Conservation (phyloP, 441 rosid genomes). For the Populus hybrid region DNA sequence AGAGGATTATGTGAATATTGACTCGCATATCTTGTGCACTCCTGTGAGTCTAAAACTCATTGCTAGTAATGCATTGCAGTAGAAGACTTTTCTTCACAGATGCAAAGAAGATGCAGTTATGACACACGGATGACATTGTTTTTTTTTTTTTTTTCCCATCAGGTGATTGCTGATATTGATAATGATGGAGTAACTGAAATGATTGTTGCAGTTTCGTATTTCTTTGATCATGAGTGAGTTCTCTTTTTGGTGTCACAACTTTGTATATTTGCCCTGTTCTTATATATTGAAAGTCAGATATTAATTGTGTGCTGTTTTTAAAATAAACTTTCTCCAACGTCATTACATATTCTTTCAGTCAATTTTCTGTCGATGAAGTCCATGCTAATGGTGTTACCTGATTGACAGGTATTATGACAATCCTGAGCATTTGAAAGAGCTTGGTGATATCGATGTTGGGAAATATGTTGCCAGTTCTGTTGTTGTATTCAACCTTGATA, state of each 20-base stretch:
- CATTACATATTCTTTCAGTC: neutral
- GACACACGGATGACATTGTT: too few relatives aligned
- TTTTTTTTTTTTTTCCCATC: too few relatives aligned
- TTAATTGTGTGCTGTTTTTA: neutral
- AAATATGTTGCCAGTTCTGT: constrained; percentile 88
- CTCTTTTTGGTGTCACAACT: constrained; percentile 19
- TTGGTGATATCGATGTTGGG: constrained; percentile 81
- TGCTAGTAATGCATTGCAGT: too few relatives aligned
- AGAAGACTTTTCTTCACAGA: too few relatives aligned
- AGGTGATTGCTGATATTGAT: constrained; percentile 83
- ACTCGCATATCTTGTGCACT: constrained; percentile 78
- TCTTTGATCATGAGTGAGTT: constrained; percentile 96
- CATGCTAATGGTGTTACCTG: constrained; percentile 4
- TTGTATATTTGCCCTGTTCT: neutral
- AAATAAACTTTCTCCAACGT: neutral
- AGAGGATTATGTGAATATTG: constrained; percentile 91
- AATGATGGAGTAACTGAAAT: constrained; percentile 94
- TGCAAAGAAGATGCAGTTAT: too few relatives aligned
- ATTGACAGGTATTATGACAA: constrained; percentile 86
- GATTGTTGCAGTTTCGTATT: constrained; percentile 32
- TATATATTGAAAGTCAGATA: neutral
- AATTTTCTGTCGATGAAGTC: neutral
- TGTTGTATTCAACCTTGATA: constrained; percentile 91
- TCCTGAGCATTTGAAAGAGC: constrained; percentile 81
- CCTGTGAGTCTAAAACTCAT: constrained; percentile 21